Conservation (phyloP, 2,329 filamentous ascomycete genomes). For the Phoma herbarum region DNA sequence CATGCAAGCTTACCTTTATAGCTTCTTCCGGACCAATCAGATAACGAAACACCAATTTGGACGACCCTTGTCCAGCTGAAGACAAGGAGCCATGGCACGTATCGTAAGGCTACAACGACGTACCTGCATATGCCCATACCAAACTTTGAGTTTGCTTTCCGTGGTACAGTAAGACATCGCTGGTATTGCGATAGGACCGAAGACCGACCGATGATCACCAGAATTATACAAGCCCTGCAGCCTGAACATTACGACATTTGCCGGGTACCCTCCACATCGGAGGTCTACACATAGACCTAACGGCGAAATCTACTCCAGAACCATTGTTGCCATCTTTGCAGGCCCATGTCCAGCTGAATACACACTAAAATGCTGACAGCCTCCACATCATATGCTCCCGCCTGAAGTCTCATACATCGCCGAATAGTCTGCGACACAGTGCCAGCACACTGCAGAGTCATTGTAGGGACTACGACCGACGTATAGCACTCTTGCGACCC, state of each 20-base stretch:
- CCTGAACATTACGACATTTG: neutral
- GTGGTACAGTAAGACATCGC: neutral
- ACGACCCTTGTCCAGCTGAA: conserved; percentile 5
- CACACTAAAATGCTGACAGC: neutral
- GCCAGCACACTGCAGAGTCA: neutral
- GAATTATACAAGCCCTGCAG: neutral
- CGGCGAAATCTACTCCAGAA: neutral
- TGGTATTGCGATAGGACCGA: neutral
- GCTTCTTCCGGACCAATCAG: neutral
- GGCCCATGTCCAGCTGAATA: conserved; percentile 4
- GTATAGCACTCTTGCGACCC: too few relatives aligned
- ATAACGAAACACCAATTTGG: neutral
- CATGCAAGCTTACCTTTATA: conserved; percentile 1
- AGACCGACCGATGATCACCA: neutral
- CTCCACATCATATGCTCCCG: neutral
- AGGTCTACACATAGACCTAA: neutral
- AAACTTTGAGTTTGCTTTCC: neutral
- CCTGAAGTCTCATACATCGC: neutral
- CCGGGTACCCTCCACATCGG: neutral
- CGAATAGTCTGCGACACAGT: neutral
- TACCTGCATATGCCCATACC: neutral
- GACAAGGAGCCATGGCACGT: too few relatives aligned
- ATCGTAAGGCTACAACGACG: neutral
- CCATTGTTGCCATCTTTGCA: too few relatives aligned
- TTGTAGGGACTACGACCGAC: too few relatives aligned